Base-by-base conservation (phyloP, 805 yeast species). In the Metschnikowia orientalis region DNA sequence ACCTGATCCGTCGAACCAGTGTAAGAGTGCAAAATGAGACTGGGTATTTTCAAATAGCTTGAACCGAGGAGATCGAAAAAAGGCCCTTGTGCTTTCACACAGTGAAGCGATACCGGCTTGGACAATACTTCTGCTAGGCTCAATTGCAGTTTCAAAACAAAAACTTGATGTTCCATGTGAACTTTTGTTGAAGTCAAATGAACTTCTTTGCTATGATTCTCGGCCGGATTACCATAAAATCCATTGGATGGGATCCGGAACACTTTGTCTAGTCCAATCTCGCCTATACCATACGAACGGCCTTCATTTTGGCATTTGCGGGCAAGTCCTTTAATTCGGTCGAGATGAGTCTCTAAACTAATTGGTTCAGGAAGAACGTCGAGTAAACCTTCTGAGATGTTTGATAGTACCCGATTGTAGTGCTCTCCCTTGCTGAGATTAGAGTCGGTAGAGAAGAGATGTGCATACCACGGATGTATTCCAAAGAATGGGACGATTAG, bases 381-480 rank as follows among this genome's bases (percentile, higher is more conserved):
- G 1, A 80, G 44, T 21, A 81, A 51, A 17, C 56, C 63, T 15
- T 56, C 51, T 4, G 71, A 66, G 12, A 47, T 53, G 30, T 63
- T 73, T 33, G 37, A 44, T 23, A 89, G 58, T 0, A 87, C 72
- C 0, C 47, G 16, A 2, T 39, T 30, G 48, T 89, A 89, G 54
- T 89, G 97, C 3, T 40, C 50, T 11, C 24, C 12, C 44, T 79
- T 80, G 20, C 48, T 42, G 1, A 46, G 48, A 1, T 32, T 25
- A 1, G 37, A 45, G 3, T 40, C 32, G 5, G 57, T 47, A 2
- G 72, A 60, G 41, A 76, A 81, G 12, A 80, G 42, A 53, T 89
- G 95, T 3, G 78, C 59, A 49, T 75, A 89, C 97, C 97, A 90
- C 0, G 98, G 98, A 56, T 90, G 98, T 1, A 87, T 63, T 0